Evolutionary conservation across 2,329 filamentous ascomycete species (phyloP).

Genomic region (Sphaerulina populicola): DNA sequence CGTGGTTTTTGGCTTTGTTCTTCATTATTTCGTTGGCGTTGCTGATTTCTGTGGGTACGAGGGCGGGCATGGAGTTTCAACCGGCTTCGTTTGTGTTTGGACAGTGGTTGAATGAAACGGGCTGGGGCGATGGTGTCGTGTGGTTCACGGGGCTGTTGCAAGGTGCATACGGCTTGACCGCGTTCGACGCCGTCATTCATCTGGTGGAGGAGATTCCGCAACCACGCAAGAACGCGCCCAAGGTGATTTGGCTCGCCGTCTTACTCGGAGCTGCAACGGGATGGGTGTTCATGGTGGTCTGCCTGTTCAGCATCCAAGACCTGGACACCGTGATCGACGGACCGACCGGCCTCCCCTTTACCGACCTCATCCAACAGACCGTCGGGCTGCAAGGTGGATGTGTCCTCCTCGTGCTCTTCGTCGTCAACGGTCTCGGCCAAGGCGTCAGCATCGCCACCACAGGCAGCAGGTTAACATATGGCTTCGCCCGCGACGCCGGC

Average conservation of each 20-base stretch:
- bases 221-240: slow-evolving; percentile 45
- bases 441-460: slow-evolving; percentile 45
- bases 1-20: slow-evolving; percentile 47
- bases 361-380: slow-evolving; percentile 49
- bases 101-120: slow-evolving; percentile 44
- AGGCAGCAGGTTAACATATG: slow-evolving; percentile 24
- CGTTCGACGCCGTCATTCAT: slow-evolving; percentile 53
- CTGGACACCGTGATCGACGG: slow-evolving; percentile 39
- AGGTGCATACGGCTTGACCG: slow-evolving; percentile 49
- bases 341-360: slow-evolving; percentile 50
- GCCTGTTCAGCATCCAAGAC: slow-evolving; percentile 49
- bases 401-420: slow-evolving; percentile 45
- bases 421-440: slow-evolving; percentile 49
- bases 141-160: slow-evolving; percentile 53
- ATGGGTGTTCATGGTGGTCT: slow-evolving; percentile 49
- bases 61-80: slow-evolving; percentile 41
- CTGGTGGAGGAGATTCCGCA: slow-evolving; percentile 51
- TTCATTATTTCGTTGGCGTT: slow-evolving; percentile 46
- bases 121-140: slow-evolving; percentile 50
- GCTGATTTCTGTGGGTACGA: slow-evolving; percentile 46
- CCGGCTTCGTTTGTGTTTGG: slow-evolving; percentile 47
- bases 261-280: slow-evolving; percentile 40
- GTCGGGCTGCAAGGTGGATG: slow-evolving; percentile 41
- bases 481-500: slow-evolving; percentile 25
- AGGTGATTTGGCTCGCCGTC: slow-evolving; percentile 48